These are phyloP conservation scores for Saccharomyces hybrid DNA, from an alignment of 1,139 yeast species.

Conservation along the genomic window DNA sequence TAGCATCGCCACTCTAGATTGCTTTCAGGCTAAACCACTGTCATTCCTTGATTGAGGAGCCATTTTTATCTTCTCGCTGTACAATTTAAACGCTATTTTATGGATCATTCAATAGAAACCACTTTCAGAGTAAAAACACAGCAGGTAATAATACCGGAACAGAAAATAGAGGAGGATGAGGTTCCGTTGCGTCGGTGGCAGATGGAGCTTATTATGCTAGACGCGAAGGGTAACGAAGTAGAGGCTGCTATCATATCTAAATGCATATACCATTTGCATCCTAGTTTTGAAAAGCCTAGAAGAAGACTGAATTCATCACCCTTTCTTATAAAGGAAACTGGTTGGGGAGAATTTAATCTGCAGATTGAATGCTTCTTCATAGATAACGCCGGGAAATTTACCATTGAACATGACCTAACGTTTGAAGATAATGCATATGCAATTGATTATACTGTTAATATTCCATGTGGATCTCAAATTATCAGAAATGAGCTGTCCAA, in stretches of 20 bases:
- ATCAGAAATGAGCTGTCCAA: constrained; percentile 61
- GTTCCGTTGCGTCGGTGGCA: constrained; percentile 94
- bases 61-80: background rate
- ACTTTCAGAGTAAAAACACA: constrained; percentile 79
- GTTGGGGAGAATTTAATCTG: constrained; percentile 97
- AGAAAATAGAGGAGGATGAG: constrained; percentile 52
- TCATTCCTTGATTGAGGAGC: background rate
- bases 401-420: constrained; percentile 73
- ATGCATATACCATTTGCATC: constrained; percentile 85
- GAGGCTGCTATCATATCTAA: constrained; percentile 79
- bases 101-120: constrained; percentile 49
- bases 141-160: constrained; percentile 66
- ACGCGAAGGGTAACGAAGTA: constrained; percentile 68
- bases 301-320: constrained; percentile 78
- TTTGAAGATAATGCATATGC: constrained; percentile 67
- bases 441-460: constrained; percentile 61
- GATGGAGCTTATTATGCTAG: constrained; percentile 62
- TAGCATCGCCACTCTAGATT: background rate
- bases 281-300: constrained; percentile 81
- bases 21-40: background rate
- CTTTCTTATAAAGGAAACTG: constrained; percentile 77
- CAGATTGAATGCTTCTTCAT: constrained; percentile 65
- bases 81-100: background rate
- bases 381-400: constrained; percentile 76
- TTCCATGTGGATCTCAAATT: constrained; percentile 66